Conservation (phyloP, 805 yeast species). For the Ogataea saltuana region DNA sequence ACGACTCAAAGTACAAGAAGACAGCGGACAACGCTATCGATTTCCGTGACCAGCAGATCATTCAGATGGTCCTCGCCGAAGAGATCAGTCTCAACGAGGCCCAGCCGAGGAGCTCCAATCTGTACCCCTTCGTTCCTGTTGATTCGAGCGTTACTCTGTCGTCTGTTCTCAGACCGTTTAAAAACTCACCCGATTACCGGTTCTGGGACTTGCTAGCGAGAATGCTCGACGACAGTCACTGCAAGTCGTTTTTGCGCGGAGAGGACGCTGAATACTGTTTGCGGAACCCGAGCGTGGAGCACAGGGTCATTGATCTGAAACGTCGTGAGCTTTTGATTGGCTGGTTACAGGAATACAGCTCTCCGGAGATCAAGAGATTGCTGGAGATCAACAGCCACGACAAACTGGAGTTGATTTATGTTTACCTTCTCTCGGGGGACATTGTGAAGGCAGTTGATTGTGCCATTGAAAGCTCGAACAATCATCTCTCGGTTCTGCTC, state of each 20-base stretch:
- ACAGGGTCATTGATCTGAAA: slow-evolving; percentile 24
- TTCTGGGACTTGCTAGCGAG: slow-evolving; percentile 62
- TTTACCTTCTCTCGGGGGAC: slow-evolving; percentile 53
- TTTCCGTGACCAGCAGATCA: slow-evolving; percentile 12
- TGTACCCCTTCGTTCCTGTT: slow-evolving; percentile 40
- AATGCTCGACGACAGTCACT: slow-evolving; percentile 51
- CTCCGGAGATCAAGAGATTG: slow-evolving; percentile 37
- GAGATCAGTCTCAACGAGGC: slow-evolving; percentile 17
- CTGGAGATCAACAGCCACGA: slow-evolving; percentile 33
- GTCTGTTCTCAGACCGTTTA: slow-evolving; percentile 25
- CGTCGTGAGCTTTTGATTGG: slow-evolving; percentile 49
- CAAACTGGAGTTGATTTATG: slow-evolving; percentile 52
- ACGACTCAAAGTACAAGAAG: slow-evolving; percentile 17
- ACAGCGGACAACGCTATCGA: slow-evolving; percentile 5
- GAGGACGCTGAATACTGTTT: slow-evolving; percentile 10
- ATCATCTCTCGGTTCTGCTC: slow-evolving; percentile 69
- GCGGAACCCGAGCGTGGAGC: slow-evolving; percentile 11
- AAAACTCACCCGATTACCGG: slow-evolving; percentile 24
- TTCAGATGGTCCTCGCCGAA: slow-evolving; percentile 12
- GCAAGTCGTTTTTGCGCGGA: slow-evolving; percentile 16
- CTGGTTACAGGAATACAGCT: slow-evolving; percentile 57
- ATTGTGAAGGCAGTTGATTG: slow-evolving; percentile 58
- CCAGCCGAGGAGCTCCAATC: slow-evolving; percentile 23
- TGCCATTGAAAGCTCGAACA: slow-evolving; percentile 62
- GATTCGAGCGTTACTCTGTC: slow-evolving; percentile 36